A percentile compares a stretch with the other conserved stretches of the same genome.
Evolutionary conservation across 306 rosid genomes (phyloP).

Genomic region (Trifolium dubium): DNA sequence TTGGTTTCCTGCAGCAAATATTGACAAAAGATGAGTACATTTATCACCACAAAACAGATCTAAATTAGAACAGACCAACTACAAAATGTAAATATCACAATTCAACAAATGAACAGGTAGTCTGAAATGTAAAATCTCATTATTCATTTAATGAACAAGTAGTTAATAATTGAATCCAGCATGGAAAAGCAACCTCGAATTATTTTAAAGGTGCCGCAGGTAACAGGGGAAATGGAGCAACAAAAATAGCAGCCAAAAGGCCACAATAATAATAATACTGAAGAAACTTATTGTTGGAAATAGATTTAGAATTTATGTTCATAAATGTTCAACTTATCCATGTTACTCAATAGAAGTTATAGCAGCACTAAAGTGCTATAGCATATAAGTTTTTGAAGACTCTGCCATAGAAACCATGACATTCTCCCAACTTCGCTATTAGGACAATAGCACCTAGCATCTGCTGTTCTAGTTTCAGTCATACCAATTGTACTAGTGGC

Average conservation of each 20-base stretch:
- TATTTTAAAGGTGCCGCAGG: too few species aligned
- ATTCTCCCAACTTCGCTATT: neutral
- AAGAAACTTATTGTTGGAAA: too few species aligned
- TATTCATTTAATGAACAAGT: neutral
- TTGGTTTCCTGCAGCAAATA: slow-evolving; percentile 56
- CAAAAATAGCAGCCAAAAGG: too few species aligned
- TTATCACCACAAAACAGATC: neutral
- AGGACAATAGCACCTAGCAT: neutral
- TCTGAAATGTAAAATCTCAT: neutral
- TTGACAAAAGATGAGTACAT: neutral
- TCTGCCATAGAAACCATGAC: neutral
- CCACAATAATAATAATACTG: too few species aligned
- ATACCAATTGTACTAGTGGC: neutral
- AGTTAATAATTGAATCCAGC: slow-evolving; percentile 1
- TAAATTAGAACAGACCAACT: neutral
- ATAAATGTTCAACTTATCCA: neutral
- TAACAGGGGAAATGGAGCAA: too few species aligned
- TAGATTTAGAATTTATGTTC: too few species aligned
- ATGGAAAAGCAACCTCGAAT: neutral
- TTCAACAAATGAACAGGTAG: neutral
- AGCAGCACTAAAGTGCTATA: neutral
- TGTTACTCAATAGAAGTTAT: neutral
- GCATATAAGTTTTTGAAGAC: neutral
- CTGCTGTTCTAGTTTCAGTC: neutral
- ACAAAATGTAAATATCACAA: neutral